Conservation (phyloP, 331 rosid genomes). For the Quercus lobata region DNA sequence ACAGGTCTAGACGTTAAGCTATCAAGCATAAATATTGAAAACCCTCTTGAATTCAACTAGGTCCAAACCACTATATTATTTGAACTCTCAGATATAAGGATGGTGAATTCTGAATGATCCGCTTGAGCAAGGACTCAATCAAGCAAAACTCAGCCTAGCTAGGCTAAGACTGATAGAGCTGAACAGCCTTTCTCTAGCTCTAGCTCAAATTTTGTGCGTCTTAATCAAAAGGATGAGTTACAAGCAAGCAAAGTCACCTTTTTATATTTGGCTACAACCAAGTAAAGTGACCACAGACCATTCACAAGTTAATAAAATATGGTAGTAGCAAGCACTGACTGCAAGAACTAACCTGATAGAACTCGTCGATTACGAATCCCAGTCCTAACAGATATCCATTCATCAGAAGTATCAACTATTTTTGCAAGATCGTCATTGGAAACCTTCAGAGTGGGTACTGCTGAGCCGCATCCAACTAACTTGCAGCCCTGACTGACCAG, state of each 20-base stretch:
- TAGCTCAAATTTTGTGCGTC: neutral
- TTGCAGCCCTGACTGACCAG: slow-evolving; percentile 80
- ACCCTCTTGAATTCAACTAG: neutral
- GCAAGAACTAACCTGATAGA: slow-evolving; percentile 60
- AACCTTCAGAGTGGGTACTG: slow-evolving; percentile 72
- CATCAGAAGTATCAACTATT: slow-evolving; percentile 81
- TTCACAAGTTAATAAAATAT: neutral
- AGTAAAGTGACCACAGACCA: neutral
- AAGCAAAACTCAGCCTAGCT: slow-evolving; percentile 15
- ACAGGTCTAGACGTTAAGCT: neutral
- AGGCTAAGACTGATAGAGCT: neutral
- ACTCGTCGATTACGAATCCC: slow-evolving; percentile 83
- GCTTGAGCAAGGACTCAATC: neutral
- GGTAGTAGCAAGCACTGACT: slow-evolving; percentile 2
- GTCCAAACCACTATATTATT: slow-evolving; percentile 2
- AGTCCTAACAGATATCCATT: slow-evolving; percentile 92
- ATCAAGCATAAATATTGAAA: too few species aligned
- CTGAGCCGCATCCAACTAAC: slow-evolving; percentile 94
- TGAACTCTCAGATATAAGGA: neutral
- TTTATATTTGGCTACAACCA: neutral
- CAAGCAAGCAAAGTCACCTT: slow-evolving; percentile 10
- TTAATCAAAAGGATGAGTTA: slow-evolving; percentile 6
- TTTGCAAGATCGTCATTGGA: slow-evolving; percentile 88
- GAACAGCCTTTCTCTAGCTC: neutral
- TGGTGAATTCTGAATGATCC: neutral